Evolutionary conservation across 2,329 filamentous ascomycete genomes (phyloP).

Genomic region (Lachnellula occidentalis): DNA sequence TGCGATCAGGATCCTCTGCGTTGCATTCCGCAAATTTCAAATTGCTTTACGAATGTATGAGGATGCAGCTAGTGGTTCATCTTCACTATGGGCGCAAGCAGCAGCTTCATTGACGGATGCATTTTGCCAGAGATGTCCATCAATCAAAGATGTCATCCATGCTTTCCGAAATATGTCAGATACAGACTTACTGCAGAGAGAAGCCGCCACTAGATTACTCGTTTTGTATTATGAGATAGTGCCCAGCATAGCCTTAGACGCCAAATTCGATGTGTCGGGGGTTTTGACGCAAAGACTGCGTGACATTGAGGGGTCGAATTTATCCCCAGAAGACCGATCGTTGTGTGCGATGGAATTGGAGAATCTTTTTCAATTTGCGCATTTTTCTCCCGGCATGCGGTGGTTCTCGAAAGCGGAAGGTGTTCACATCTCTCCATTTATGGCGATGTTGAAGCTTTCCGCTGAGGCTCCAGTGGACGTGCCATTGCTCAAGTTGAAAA

Average conservation of each 20-base stretch:
- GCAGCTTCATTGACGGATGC: slow-evolving; percentile 62
- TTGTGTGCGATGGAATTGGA: slow-evolving; percentile 70
- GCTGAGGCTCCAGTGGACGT: slow-evolving; percentile 43
- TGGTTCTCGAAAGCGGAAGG: slow-evolving; percentile 78
- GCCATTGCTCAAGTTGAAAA: slow-evolving; percentile 46
- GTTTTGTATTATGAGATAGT: slow-evolving; percentile 80
- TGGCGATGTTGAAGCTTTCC: slow-evolving; percentile 59
- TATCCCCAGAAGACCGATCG: slow-evolving; percentile 41
- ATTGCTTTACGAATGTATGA: slow-evolving; percentile 37
- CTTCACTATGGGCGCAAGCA: slow-evolving; percentile 63
- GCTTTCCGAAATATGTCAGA: slow-evolving; percentile 65
- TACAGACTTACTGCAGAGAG: slow-evolving; percentile 68
- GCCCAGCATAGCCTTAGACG: slow-evolving; percentile 72
- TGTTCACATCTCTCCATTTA: slow-evolving; percentile 62
- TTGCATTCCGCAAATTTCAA: slow-evolving; percentile 74
- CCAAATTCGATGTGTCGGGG: slow-evolving; percentile 83
- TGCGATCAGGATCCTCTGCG: slow-evolving; percentile 69
- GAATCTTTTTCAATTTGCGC: slow-evolving; percentile 74
- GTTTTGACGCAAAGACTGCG: slow-evolving; percentile 65
- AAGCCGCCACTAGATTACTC: slow-evolving; percentile 72
- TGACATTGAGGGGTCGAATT: slow-evolving; percentile 46
- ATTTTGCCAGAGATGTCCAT: slow-evolving; percentile 73
- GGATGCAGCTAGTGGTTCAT: slow-evolving; percentile 31
- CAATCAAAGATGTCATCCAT: slow-evolving; percentile 73
- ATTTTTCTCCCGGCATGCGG: slow-evolving; percentile 75